Percentiles rank a stretch among this genome's conserved stretches.
Evolutionary conservation across 805 yeast genomes (phyloP).

Genomic region (Candida takata): DNA sequence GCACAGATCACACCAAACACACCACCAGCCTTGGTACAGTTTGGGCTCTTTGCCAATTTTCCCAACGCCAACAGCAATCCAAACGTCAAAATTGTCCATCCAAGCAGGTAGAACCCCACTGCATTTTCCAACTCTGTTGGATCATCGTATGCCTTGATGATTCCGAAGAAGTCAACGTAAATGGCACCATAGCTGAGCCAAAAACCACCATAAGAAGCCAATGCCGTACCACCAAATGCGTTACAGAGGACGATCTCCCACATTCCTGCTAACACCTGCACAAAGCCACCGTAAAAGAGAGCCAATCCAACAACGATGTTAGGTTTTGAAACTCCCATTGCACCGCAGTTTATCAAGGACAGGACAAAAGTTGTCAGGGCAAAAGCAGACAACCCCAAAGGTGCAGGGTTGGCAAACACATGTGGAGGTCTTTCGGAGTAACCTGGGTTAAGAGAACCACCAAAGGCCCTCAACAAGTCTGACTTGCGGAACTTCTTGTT

Average conservation of each 20-base stretch:
- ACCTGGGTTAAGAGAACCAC: slow-evolving; percentile 70
- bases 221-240: slow-evolving; percentile 53
- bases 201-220: slow-evolving; percentile 43
- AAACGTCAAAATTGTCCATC: slow-evolving; percentile 49
- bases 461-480: slow-evolving; percentile 54
- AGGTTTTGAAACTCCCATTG: slow-evolving; percentile 49
- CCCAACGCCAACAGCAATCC: slow-evolving; percentile 40
- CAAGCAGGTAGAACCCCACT: slow-evolving; percentile 43
- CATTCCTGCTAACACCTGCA: slow-evolving; percentile 58
- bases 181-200: slow-evolving; percentile 65
- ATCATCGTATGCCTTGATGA: slow-evolving; percentile 34
- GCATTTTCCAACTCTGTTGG: slow-evolving; percentile 38
- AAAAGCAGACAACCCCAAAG: slow-evolving; percentile 54
- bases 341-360: slow-evolving; percentile 45
- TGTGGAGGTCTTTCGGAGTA: slow-evolving; percentile 39
- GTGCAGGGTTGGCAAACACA: slow-evolving; percentile 56
- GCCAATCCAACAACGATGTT: slow-evolving; percentile 56
- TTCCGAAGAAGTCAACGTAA: slow-evolving; percentile 45
- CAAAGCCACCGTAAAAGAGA: slow-evolving; percentile 55
- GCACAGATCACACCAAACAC: slow-evolving; percentile 56
- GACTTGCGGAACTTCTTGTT: slow-evolving; percentile 28
- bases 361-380: slow-evolving; percentile 59
- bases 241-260: slow-evolving; percentile 60
- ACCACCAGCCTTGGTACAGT: slow-evolving; percentile 50
- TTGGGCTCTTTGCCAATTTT: slow-evolving; percentile 32